Evolutionary conservation across 1,139 yeast genomes (phyloP).

Genomic region (Suhomyces coccinellae): DNA sequence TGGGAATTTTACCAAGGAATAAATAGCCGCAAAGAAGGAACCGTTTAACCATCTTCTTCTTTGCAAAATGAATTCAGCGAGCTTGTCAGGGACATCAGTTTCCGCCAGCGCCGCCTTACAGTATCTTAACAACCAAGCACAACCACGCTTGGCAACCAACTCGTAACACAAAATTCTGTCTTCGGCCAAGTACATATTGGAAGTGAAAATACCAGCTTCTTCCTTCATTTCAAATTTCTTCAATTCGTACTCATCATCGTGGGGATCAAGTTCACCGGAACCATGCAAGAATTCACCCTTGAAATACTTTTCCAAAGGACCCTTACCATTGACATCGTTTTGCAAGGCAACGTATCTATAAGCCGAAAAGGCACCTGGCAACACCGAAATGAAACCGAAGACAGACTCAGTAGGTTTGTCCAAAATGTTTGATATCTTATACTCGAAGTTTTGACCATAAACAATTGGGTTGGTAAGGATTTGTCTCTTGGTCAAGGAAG

Average conservation of each 20-base stretch:
- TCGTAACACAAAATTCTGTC: slow-evolving; percentile 53
- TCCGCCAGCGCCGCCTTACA: slow-evolving; percentile 50
- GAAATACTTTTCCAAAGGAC: slow-evolving; percentile 50
- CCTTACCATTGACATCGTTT: slow-evolving; percentile 44
- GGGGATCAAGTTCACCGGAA: slow-evolving; percentile 46
- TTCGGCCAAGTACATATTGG: slow-evolving; percentile 53
- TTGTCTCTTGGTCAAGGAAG: slow-evolving; percentile 40
- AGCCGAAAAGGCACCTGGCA: slow-evolving; percentile 51
- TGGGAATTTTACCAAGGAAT: slow-evolving; percentile 46
- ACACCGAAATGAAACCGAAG: slow-evolving; percentile 48
- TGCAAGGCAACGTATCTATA: slow-evolving; percentile 44
- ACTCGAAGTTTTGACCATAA: slow-evolving; percentile 50
- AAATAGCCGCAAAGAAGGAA: slow-evolving; percentile 51
- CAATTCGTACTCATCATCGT: slow-evolving; percentile 47
- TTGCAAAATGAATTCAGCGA: slow-evolving; percentile 49
- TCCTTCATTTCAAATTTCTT: slow-evolving; percentile 41
- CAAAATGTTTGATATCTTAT: slow-evolving; percentile 46
- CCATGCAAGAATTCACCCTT: slow-evolving; percentile 52
- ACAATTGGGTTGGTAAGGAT: slow-evolving; percentile 48
- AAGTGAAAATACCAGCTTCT: slow-evolving; percentile 52
- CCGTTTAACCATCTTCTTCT: slow-evolving; percentile 56
- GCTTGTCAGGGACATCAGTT: slow-evolving; percentile 50
- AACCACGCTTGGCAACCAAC: slow-evolving; percentile 46
- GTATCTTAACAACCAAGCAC: slow-evolving; percentile 48
- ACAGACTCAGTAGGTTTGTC: slow-evolving; percentile 50